Percentiles rank a stretch among this genome's conserved stretches.
Conservation (phyloP, 305 asterid species). For the Fraxinus sp. region DNA sequence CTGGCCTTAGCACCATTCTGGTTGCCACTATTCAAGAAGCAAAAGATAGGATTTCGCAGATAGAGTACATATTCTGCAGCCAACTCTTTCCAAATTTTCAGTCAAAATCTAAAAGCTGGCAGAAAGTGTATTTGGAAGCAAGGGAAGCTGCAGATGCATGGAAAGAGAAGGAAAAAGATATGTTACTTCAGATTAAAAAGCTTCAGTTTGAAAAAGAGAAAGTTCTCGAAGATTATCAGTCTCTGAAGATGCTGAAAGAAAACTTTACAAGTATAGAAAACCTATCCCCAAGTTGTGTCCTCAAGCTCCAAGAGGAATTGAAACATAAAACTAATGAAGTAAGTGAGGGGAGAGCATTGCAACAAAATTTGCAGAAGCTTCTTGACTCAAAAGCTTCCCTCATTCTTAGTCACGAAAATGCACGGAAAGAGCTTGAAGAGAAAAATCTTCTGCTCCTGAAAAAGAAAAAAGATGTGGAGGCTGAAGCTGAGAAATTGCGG, state of each 20-base stretch:
- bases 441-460: conserved; percentile 39
- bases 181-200: conserved; percentile 52
- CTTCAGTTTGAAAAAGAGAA: conserved; percentile 55
- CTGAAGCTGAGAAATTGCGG: conserved; percentile 46
- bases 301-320: conserved; percentile 52
- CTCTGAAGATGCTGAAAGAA: conserved; percentile 51
- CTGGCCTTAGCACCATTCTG: conserved; percentile 73
- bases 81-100: conserved; percentile 70
- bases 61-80: conserved; percentile 80
- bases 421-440: conserved; percentile 44
- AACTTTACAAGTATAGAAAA: conserved; percentile 39
- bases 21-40: conserved; percentile 87
- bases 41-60: conserved; percentile 83
- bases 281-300: conserved; percentile 34
- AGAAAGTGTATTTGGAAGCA: conserved; percentile 62
- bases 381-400: conserved; percentile 41
- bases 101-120: conserved; percentile 41
- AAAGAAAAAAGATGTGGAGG: conserved; percentile 42
- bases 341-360: conserved; percentile 35
- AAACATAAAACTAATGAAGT: conserved; percentile 43
- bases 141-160: conserved; percentile 61
- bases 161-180: conserved; percentile 59
- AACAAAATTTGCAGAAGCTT: conserved; percentile 37
- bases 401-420: conserved; percentile 38
- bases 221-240: conserved; percentile 50